phyloP scores from a whole-genome alignment of 495 filamentous ascomycete genomes.

The Tetracladium setigerum region DNA sequence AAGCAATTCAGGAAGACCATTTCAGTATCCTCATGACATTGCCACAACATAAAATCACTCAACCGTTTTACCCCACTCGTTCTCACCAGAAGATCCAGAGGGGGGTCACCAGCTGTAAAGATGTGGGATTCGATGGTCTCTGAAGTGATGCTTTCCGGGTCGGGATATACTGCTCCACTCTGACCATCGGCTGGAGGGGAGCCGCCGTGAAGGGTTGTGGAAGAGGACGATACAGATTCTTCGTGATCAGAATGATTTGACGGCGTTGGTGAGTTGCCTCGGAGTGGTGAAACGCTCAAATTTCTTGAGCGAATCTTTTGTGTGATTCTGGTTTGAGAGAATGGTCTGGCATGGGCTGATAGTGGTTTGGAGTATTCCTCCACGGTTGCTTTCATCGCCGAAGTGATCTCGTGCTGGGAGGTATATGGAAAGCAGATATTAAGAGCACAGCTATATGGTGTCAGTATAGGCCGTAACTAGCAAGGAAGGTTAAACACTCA shows the following conservation, averaged over 20 bases:
- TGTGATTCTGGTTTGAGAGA: conserved; percentile 79
- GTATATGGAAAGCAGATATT: conserved; percentile 99
- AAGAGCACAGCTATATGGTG: conserved; percentile 56
- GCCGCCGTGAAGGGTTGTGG: conserved; percentile 22
- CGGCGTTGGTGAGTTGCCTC: conserved; percentile 18
- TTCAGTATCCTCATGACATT: conserved; percentile 85
- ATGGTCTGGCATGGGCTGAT: conserved; percentile 53
- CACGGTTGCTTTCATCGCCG: conserved; percentile 82
- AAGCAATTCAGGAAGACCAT: conserved; percentile 86
- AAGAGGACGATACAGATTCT: conserved; percentile 20
- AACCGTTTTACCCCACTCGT: conserved; percentile 88
- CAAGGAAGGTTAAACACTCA: conserved; percentile 23
- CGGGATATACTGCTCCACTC: conserved; percentile 29
- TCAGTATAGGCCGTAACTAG: background rate
- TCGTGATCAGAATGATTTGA: conserved; percentile 18
- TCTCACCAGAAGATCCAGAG: conserved; percentile 80
- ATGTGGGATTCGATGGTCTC: conserved; percentile 72
- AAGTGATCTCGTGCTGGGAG: conserved; percentile 89
- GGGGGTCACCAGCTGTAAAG: conserved; percentile 76
- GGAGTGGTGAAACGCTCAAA: conserved; percentile 25
- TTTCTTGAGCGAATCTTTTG: conserved; percentile 66
- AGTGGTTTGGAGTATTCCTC: conserved; percentile 68
- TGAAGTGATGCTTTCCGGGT: conserved; percentile 81
- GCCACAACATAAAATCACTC: conserved; percentile 98
- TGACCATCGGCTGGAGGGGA: conserved; percentile 15